A percentile compares a stretch with the other conserved stretches of the same genome.
Evolutionary conservation across 2,329 filamentous ascomycete genomes (phyloP).

Genomic region (Xylaria sp.): DNA sequence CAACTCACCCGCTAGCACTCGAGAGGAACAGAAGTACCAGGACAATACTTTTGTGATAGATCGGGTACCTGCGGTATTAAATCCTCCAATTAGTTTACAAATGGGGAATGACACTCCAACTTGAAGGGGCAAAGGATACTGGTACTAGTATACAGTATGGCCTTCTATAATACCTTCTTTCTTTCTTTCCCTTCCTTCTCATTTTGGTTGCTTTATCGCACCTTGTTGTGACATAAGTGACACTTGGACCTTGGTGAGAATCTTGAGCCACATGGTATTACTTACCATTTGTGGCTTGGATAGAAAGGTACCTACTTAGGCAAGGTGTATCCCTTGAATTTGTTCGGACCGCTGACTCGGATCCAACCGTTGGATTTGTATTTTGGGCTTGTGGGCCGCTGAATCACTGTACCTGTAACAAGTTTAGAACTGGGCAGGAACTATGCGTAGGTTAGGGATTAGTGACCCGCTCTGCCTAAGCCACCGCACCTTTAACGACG

Average conservation of each 20-base stretch:
- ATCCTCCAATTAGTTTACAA: not conserved
- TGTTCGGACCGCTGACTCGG: not conserved
- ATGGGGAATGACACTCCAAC: too few relatives aligned
- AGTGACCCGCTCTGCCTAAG: not conserved
- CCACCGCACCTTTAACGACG: slow-evolving; percentile 2
- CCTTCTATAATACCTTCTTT: too few relatives aligned
- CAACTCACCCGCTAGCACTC: not conserved
- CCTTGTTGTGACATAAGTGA: not conserved
- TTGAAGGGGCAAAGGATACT: not conserved
- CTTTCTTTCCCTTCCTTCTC: not conserved
- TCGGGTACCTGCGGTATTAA: not conserved
- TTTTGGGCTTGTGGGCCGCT: slow-evolving; percentile 7
- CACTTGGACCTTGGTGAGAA: not conserved
- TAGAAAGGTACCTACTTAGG: too few relatives aligned
- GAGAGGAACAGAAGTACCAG: not conserved
- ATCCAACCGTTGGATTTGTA: not conserved
- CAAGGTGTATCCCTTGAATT: not conserved
- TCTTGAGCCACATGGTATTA: not conserved
- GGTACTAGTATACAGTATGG: not conserved
- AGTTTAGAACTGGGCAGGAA: not conserved
- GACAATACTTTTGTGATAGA: too few relatives aligned
- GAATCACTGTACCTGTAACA: slow-evolving; percentile 5
- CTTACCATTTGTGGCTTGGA: not conserved
- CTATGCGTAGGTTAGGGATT: too few relatives aligned
- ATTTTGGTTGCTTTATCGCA: not conserved